Base-by-base conservation (phyloP, 2,329 filamentous ascomycete species). In the Zymoseptoria ardabiliae region DNA sequence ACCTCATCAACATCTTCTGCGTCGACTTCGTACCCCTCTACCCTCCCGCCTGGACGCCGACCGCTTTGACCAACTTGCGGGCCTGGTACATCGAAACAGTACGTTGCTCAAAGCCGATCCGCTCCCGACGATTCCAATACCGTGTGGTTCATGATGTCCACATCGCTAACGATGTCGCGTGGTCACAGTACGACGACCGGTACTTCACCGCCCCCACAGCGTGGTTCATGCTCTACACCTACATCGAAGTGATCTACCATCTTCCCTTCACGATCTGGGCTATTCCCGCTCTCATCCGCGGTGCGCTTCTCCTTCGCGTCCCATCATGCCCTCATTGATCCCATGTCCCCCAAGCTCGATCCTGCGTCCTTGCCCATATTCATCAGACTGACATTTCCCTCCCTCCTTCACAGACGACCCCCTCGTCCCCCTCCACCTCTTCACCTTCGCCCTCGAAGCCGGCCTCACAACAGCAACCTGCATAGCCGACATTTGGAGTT, bases 391-490 rank as follows among this genome's bases (percentile, higher is more conserved):
- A 23, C 22, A 23, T 23, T 5, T 23, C 22, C 5, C 22, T 5
- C 22, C 5, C 22, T 23, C 5, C 3, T 23, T 23, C 8, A 53
- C 58, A 83, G 81, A 84, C 67, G 78, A 85, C 58, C 79, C 83
- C 0, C 77, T 81, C 53, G 65, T 85, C 4, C 83, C 85, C 0
- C 71, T 88, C 0, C 80, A 85, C 55, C 74, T 89, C 0, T 78
- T 88, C 1, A 72, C 84, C 2, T 88, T 82, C 65, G 80, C 82
- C 0, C 71, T 83, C 9, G 79, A 87, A 67, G 82, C 84, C 0
- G 82, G 79, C 41, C 63, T 88, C 58, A 87, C 85, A 1, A 87
- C 86, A 0, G 67, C 82, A 50, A 82, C 83, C 0, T 89, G 85
- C 66, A 77, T 88, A 52, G 77, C 80, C 1, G 85, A 88, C 58